Evolutionary conservation across 2,329 filamentous ascomycete species (phyloP).

Genomic region (Beauveria asiatica): DNA sequence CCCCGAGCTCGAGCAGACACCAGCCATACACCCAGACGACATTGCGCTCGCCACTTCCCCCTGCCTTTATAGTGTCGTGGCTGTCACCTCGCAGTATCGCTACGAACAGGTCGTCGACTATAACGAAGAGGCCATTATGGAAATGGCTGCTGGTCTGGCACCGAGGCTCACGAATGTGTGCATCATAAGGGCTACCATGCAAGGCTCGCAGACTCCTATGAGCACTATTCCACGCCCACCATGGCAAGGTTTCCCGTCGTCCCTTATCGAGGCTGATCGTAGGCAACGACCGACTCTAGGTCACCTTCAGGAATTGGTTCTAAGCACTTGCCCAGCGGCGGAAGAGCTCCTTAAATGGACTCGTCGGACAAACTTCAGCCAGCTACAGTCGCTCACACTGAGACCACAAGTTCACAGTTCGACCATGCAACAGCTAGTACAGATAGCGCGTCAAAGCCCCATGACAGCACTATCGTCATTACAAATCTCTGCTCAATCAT

Average conservation of each 20-base stretch:
- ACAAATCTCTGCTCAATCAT: not conserved
- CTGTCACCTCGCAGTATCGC: not conserved
- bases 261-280: not conserved
- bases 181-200: not conserved
- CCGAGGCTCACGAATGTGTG: slow-evolving; percentile 2
- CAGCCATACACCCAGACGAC: not conserved
- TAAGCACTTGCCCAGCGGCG: not conserved
- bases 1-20: not conserved
- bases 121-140: slow-evolving; percentile 4
- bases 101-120: not conserved
- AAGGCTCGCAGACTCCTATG: not conserved
- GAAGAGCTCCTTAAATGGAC: not conserved
- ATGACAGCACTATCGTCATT: not conserved
- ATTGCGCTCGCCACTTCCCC: slow-evolving; percentile 4
- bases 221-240: not conserved
- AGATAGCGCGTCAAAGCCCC: not conserved
- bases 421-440: not conserved
- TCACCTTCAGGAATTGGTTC: not conserved
- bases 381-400: not conserved
- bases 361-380: not conserved
- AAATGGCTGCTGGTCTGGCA: not conserved
- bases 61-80: slow-evolving; percentile 7
- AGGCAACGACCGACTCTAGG: not conserved
- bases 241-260: not conserved
- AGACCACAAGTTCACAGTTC: not conserved